Conservation (phyloP, 371 early-diverging fungal species). For the Syncephalastrum sp. region DNA sequence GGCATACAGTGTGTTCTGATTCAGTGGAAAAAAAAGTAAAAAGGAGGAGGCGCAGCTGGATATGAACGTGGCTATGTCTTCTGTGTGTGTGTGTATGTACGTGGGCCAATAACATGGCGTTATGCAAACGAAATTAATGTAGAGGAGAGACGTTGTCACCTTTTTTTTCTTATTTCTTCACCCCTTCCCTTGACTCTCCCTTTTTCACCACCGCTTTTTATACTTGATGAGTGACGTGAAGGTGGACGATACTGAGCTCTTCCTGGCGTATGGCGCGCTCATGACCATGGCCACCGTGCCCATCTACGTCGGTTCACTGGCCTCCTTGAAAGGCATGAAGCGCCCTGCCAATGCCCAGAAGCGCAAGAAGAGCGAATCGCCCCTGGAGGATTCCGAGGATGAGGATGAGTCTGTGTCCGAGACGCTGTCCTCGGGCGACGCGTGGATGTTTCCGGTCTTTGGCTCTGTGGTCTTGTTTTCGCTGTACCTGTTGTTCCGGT, state of each 20-base stretch:
- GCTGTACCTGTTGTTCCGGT: slow-evolving; percentile 86
- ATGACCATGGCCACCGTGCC: slow-evolving; percentile 86
- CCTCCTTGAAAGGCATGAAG: slow-evolving; percentile 73
- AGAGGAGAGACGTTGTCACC: too few species aligned
- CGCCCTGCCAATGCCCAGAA: slow-evolving; percentile 50
- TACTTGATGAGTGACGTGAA: slow-evolving; percentile 12
- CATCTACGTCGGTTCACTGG: slow-evolving; percentile 85
- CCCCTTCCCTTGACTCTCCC: slow-evolving; percentile 2
- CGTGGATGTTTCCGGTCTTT: slow-evolving; percentile 90
- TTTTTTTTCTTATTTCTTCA: neutral
- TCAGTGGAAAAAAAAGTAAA: too few species aligned
- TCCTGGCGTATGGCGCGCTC: slow-evolving; percentile 86
- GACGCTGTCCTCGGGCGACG: slow-evolving; percentile 84
- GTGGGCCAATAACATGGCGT: too few species aligned
- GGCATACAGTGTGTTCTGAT: too few species aligned
- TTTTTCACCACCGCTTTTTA: slow-evolving; percentile 4
- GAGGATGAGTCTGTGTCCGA: slow-evolving; percentile 71
- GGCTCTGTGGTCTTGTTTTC: slow-evolving; percentile 85
- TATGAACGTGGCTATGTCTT: too few species aligned
- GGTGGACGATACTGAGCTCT: slow-evolving; percentile 40
- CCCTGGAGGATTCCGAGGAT: slow-evolving; percentile 48
- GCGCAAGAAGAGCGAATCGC: slow-evolving; percentile 26
- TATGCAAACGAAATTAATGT: too few species aligned
- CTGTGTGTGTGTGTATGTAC: too few species aligned
- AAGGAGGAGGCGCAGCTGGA: too few species aligned